Evolutionary conservation across 768 basidiomycete species (phyloP), one percentile per base, ranked within the genome.

Genomic region (Boletus pseudo-olivaceus): DNA sequence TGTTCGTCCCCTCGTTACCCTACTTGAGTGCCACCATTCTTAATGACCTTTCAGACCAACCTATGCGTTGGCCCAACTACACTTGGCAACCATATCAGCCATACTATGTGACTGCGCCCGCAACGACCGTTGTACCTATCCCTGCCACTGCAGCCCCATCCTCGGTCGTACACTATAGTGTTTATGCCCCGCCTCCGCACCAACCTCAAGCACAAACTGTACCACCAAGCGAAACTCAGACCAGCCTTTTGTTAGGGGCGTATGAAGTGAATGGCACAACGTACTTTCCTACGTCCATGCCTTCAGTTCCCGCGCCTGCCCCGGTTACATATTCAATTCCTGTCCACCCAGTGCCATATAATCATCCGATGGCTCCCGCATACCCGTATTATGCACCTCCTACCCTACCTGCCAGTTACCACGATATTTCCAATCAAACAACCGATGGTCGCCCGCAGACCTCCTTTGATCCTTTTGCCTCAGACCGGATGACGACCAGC

Each of bases 201-300:
- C 23, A 23, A 53, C 32, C 38, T 17, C 34, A 29, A 9, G 23
- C 26, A n/a, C 54, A 48, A 15, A n/a, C 5, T 10, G 47, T 20
- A 17, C 29, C 38, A 19, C 51, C 37, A n/a, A 47, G 6, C 26
- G 49, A 50, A 33, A n/a, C 33, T 23, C 50, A 29, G 47, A 43
- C 33, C 12, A 27, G 17, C 27, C 59, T 65, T 44, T 58, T 61
- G 3, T 19, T 39, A 7, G 60, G 63, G 12, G 9, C 67, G 19
- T 65, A 59, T 45, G 53, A 70, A 53, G 45, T 71, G 5, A 53
- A 62, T 8, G 69, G 69, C 11, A 72, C 71, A 37, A 72, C 58
- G 2, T 70, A 67, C 58, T 70, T 69, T 53, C 56, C 58, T 15
- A 30, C 60, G 5, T 32, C 45, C 9, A 5, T 43, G 15, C 46